Conservation (phyloP, 306 rosid species). For the Cicer arietinum region DNA sequence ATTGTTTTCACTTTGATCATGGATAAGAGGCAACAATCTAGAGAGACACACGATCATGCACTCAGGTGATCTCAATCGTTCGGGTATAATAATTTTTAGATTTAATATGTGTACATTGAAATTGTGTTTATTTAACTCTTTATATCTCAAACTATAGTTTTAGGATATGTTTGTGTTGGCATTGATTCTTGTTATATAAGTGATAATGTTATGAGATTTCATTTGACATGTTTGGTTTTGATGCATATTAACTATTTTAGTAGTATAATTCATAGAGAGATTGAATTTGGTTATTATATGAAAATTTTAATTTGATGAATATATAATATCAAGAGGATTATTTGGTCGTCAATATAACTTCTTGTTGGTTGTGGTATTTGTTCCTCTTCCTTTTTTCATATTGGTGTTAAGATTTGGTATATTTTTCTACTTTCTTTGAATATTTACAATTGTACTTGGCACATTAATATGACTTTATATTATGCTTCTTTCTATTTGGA, state of each 20-base stretch:
- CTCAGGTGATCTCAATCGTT: background rate
- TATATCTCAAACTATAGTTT: no score
- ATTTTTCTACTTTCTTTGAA: conserved; percentile 5
- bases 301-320: no score
- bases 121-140: no score
- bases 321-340: no score
- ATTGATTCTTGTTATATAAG: background rate
- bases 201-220: conserved; percentile 1
- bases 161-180: no score
- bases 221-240: conserved; percentile 20
- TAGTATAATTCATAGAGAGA: background rate
- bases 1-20: conserved; percentile 1
- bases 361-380: conserved; percentile 12
- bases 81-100: background rate
- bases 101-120: no score
- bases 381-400: conserved; percentile 12
- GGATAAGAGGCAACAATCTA: background rate
- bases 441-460: background rate
- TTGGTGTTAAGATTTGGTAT: conserved; percentile 38
- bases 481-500: conserved; percentile 5
- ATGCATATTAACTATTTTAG: conserved; percentile 17
- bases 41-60: background rate
- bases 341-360: no score
- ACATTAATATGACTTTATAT: conserved; percentile 26
- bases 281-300: conserved; percentile 2